Evolutionary conservation across 441 rosid genomes (phyloP).

Genomic region (Bruguiera hainesii): DNA sequence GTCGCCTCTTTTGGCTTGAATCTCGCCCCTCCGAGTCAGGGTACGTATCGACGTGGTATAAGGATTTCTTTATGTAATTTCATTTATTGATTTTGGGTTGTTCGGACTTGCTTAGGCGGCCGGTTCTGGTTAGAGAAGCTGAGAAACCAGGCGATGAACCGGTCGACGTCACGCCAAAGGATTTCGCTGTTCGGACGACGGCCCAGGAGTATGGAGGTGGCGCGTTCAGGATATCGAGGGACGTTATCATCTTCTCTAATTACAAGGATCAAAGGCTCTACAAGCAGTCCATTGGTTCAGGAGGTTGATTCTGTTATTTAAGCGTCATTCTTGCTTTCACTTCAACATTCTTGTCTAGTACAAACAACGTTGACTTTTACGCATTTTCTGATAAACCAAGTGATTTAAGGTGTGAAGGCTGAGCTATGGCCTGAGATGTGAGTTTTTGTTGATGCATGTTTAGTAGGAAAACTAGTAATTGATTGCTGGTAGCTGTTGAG

Average conservation of each 20-base stretch:
- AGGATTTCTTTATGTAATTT: not conserved
- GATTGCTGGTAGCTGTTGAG: no score
- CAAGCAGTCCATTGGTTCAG: conserved; percentile 43
- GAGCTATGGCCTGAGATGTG: no score
- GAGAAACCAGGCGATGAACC: conserved; percentile 52
- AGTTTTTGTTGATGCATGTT: no score
- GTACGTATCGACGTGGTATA: conserved; percentile 22
- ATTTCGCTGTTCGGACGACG: conserved; percentile 66
- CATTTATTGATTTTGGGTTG: not conserved
- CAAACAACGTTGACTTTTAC: no score
- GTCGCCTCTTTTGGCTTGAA: conserved; percentile 78
- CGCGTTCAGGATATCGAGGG: conserved; percentile 57
- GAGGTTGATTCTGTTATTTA: conserved; percentile 31
- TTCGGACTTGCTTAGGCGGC: conserved; percentile 40
- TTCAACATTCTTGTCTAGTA: no score
- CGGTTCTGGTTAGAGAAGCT: conserved; percentile 65
- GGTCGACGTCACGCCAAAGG: conserved; percentile 74
- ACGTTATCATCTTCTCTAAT: conserved; percentile 69
- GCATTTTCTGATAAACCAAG: no score
- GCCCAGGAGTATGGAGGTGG: conserved; percentile 97
- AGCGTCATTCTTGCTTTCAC: not conserved
- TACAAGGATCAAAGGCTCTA: conserved; percentile 87
- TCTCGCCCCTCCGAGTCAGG: conserved; percentile 87
- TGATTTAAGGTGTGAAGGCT: no score
- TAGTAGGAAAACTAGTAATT: no score